Evolutionary conservation across 148 eudicot species (phyloP).

Genomic region (Simmondsia chinensis): DNA sequence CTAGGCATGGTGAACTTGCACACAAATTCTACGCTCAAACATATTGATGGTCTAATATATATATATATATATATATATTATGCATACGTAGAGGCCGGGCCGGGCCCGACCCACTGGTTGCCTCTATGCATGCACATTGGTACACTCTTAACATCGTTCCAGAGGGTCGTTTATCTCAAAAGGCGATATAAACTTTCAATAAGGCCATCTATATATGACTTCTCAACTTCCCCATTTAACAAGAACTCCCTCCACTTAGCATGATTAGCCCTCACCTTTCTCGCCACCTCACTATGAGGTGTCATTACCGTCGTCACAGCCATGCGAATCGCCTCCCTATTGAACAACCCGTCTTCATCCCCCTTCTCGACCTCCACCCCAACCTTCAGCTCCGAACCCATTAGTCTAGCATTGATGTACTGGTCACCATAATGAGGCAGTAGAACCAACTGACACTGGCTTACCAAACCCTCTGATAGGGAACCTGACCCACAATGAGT

Average conservation of each 20-base stretch:
- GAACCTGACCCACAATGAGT: conserved; percentile 29
- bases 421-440: conserved; percentile 19
- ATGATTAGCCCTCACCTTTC: conserved; percentile 13
- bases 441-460: conserved; percentile 23
- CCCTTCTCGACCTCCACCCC: conserved; percentile 26
- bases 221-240: conserved; percentile 11
- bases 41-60: no score
- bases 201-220: conserved; percentile 20
- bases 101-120: no score
- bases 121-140: no score
- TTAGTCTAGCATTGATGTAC: conserved; percentile 14
- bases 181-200: no score
- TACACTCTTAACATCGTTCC: no score
- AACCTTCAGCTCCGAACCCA: conserved; percentile 15
- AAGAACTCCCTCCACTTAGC: conserved; percentile 25
- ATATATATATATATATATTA: no score
- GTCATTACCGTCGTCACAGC: conserved; percentile 18
- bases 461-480: conserved; percentile 21
- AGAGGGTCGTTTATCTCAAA: no score
- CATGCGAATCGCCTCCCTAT: conserved; percentile 11
- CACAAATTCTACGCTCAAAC: no score
- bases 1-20: no score
- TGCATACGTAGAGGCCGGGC: no score
- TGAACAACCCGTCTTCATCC: conserved; percentile 18
- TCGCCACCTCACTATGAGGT: conserved; percentile 13